Conservation (phyloP, 345 rosid genomes). For the Garcia nutans region DNA sequence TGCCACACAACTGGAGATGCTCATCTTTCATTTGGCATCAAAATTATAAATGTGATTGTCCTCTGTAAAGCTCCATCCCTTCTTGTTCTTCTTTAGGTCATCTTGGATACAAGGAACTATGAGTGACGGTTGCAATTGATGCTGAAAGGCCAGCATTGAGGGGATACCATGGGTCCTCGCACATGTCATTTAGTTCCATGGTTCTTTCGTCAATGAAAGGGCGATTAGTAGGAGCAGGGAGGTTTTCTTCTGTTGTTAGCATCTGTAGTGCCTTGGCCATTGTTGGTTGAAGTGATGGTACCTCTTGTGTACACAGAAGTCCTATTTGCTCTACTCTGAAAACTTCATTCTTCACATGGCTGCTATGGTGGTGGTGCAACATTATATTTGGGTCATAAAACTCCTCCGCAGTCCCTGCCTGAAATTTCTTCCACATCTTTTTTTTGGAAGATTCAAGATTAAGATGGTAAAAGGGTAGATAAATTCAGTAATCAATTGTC, state of each 20-base stretch:
- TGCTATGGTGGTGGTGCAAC: conserved; percentile 41
- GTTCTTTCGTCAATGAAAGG: conserved; percentile 82
- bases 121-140: conserved; percentile 55
- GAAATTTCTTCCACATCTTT: conserved; percentile 81
- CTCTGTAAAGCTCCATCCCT: too few relatives aligned
- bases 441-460: background rate
- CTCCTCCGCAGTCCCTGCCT: conserved; percentile 59
- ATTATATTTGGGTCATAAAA: conserved; percentile 66
- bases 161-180: conserved; percentile 38
- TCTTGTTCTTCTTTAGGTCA: too few relatives aligned
- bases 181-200: conserved; percentile 63
- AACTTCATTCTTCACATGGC: conserved; percentile 50
- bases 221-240: conserved; percentile 72
- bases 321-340: conserved; percentile 69
- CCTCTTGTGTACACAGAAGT: conserved; percentile 80
- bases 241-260: conserved; percentile 63
- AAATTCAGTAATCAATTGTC: background rate
- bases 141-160: conserved; percentile 43
- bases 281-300: conserved; percentile 62
- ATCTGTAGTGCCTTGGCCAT: conserved; percentile 74
- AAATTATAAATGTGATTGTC: background rate
- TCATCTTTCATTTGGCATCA: background rate
- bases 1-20: conserved; percentile 3
- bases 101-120: conserved; percentile 77
- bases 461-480: background rate